Evolutionary conservation across 139 green algal species (phyloP).

Genomic region (Deuterostichococcus epilithicus): DNA sequence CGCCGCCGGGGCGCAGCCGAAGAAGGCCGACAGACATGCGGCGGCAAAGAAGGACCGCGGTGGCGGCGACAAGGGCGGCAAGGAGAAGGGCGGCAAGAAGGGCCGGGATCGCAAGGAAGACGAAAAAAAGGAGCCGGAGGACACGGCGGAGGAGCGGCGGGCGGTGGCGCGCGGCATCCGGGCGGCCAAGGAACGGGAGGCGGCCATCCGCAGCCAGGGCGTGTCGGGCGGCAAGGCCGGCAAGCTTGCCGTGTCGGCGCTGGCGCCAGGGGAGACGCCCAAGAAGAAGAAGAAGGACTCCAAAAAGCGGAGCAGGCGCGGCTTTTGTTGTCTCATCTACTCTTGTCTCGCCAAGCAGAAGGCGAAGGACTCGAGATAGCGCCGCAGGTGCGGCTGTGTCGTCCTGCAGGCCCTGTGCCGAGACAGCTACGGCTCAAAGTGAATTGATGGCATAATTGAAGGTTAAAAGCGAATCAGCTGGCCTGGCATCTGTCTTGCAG

Average conservation of each 20-base stretch:
- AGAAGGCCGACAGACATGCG: conserved; percentile 24
- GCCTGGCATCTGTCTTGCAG: not conserved
- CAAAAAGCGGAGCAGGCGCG: conserved; percentile 18
- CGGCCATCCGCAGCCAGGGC: conserved; percentile 54
- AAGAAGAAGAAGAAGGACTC: conserved; percentile 42
- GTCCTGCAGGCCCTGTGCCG: not conserved
- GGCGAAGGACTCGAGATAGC: conserved; percentile 2
- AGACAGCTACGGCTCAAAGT: too few species aligned
- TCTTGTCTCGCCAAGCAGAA: not conserved
- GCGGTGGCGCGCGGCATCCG: conserved; percentile 24
- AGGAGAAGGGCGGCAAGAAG: not conserved
- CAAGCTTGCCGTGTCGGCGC: conserved; percentile 48
- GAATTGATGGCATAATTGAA: not conserved
- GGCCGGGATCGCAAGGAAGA: not conserved
- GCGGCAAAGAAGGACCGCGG: conserved; percentile 15
- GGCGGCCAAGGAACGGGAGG: conserved; percentile 50
- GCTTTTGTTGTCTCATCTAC: not conserved
- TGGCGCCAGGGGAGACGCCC: conserved; percentile 9
- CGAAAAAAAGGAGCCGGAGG: conserved; percentile 34
- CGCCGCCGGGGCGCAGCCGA: not conserved
- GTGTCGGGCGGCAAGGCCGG: conserved; percentile 49
- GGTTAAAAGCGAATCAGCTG: not conserved
- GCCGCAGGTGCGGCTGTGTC: not conserved
- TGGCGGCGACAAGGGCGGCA: conserved; percentile 15
- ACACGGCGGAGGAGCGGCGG: not conserved